Evolutionary conservation across 179 eudicot genomes (phyloP).

Genomic region (Spergularia azorica): DNA sequence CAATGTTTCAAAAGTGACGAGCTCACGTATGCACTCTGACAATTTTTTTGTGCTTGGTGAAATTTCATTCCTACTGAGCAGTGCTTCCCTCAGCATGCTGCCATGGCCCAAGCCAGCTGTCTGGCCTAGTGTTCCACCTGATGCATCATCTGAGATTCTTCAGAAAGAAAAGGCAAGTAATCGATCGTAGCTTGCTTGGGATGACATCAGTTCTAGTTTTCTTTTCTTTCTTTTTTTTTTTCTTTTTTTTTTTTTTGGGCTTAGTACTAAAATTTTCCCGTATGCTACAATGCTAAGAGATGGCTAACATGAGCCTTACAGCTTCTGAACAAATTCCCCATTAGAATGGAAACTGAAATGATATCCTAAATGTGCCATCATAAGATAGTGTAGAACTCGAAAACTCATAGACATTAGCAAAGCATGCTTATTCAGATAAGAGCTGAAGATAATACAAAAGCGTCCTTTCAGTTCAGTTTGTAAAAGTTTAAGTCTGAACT

Average conservation of each 20-base stretch:
- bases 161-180: slow-evolving; percentile 80
- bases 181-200: slow-evolving; percentile 6
- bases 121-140: slow-evolving; percentile 93
- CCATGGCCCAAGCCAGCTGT: slow-evolving; percentile 98
- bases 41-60: slow-evolving; percentile 3
- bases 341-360: too few relatives aligned
- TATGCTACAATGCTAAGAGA: background rate
- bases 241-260: too few relatives aligned
- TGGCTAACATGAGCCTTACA: background rate
- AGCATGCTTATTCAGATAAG: too few relatives aligned
- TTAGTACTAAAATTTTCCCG: too few relatives aligned
- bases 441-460: too few relatives aligned
- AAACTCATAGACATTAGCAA: background rate
- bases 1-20: slow-evolving; percentile 6
- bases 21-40: slow-evolving; percentile 14
- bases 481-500: too few relatives aligned
- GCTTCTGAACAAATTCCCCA: too few relatives aligned
- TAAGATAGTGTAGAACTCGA: background rate
- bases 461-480: too few relatives aligned
- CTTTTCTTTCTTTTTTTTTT: too few relatives aligned
- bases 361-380: too few relatives aligned
- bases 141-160: slow-evolving; percentile 82
- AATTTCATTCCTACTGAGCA: slow-evolving; percentile 33
- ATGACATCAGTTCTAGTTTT: background rate
- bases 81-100: slow-evolving; percentile 92